Base-by-base conservation (phyloP, 2,329 filamentous ascomycete species). In the Fusarium goolgardi region DNA sequence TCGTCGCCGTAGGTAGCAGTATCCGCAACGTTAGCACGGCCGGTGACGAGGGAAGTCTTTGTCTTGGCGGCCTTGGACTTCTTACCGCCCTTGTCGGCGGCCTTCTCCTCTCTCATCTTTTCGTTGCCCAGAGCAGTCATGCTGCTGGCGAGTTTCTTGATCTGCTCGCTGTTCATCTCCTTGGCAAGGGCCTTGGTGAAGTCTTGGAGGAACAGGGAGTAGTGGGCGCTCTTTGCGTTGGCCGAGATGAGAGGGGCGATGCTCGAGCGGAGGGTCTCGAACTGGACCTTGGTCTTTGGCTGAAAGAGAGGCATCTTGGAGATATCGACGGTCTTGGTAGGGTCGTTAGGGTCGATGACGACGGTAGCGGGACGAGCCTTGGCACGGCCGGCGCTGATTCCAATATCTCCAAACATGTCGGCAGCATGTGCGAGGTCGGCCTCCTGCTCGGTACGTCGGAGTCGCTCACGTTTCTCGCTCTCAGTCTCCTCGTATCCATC, bases 21-120 rank as follows among this genome's bases (percentile, higher is more conserved):
- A 79, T 98, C 95, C 18, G 89, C 85, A 50, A 81, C 81, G 67
- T 85, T 85, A 73, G 84, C 80, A 76, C 90, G 82, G 75, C 80
- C 82, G 61, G 91, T 89, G 56, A 92, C 91, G 50, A 98, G 84
- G 9, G 88, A 90, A 20, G 92, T 88, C 89, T 99, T 99, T 39
- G 91, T 97, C 89, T 98, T 98, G 65, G 93, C 91, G 6, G 94
- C 94, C 87, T 98, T 98, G 73, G 85, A 89, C 89, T 98, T 99
- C 91, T 98, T 99, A 75, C 91, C 92, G 55, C 92, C 90, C 85
- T 97, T 97, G 70, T 97, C 93, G 5, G 92, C 88, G 6, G 91
- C 90, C 86, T 98, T 97, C 86, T 99, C 96, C 80, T 97, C 94
- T 84, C 94, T 96, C 91, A 98, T 91, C 86, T 97, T 97, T 87